Conservation (phyloP, 805 yeast genomes). For the Suhomyces tanzawaensis region DNA sequence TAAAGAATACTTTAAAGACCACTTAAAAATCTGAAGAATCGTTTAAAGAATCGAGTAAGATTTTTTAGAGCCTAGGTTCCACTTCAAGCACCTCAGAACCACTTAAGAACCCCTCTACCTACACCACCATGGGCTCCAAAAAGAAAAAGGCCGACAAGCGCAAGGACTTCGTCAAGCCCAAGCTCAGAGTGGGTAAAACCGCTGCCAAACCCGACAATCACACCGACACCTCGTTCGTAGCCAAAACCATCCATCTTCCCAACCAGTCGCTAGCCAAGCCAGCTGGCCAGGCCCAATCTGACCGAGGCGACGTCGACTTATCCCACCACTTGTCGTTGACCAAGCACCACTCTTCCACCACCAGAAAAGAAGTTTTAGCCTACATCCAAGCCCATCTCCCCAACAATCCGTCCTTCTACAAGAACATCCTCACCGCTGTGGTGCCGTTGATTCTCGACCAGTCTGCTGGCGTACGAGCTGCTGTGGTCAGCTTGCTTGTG, state of each 20-base stretch:
- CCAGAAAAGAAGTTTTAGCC: conserved; percentile 68
- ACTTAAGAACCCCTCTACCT: no score
- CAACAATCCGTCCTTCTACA: conserved; percentile 50
- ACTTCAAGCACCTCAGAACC: no score
- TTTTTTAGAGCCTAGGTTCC: no score
- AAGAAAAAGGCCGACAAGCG: conserved; percentile 61
- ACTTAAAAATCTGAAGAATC: no score
- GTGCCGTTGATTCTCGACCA: conserved; percentile 68
- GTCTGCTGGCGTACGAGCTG: conserved; percentile 61
- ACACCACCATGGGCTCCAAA: conserved; percentile 41
- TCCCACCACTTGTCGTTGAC: conserved; percentile 63
- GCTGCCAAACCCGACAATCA: conserved; percentile 66
- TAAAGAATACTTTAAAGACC: no score
- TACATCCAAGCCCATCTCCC: conserved; percentile 54
- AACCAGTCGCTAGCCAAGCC: conserved; percentile 36
- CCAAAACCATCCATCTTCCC: conserved; percentile 56
- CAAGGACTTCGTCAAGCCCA: conserved; percentile 74
- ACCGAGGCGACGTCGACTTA: conserved; percentile 43
- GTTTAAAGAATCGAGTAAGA: no score
- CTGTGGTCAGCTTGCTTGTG: conserved; percentile 47
- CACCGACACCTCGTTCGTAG: conserved; percentile 83
- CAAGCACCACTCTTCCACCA: conserved; percentile 68
- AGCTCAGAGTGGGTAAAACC: conserved; percentile 85
- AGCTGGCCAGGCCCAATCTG: conserved; percentile 11
- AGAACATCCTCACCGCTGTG: conserved; percentile 54